Evolutionary conservation across 441 rosid species (phyloP).

Genomic region (Aquilaria agallochum): DNA sequence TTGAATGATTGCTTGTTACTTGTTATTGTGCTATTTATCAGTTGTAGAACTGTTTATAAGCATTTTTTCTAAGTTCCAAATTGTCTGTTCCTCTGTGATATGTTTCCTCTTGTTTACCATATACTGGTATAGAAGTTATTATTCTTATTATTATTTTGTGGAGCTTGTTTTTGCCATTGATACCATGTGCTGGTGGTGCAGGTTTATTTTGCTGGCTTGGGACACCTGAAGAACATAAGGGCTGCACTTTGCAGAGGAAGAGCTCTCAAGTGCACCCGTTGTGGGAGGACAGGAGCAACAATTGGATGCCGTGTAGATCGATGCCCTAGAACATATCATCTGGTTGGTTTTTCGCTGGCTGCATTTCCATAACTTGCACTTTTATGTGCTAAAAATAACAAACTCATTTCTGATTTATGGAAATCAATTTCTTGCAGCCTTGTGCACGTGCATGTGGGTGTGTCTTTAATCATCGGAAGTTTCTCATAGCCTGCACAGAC

Average conservation of each 20-base stretch:
- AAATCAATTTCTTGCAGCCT: constrained; percentile 59
- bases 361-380: constrained; percentile 5
- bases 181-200: constrained; percentile 18
- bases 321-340: constrained; percentile 96
- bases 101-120: no score
- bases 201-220: constrained; percentile 99
- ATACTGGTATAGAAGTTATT: no score
- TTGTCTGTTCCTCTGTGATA: no score
- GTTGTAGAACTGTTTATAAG: no score
- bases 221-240: constrained; percentile 88
- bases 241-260: constrained; percentile 96
- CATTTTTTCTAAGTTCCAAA: no score
- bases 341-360: constrained; percentile 53
- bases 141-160: no score
- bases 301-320: constrained; percentile 99
- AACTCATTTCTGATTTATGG: constrained; percentile 15
- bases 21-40: no score
- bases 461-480: constrained; percentile 96
- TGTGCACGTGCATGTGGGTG: constrained; percentile 96
- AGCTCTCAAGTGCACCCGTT: constrained; percentile 90
- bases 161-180: no score
- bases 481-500: constrained; percentile 98
- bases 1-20: no score
- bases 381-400: constrained; percentile 13
- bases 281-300: constrained; percentile 99